Evolutionary conservation across 1,139 yeast genomes (phyloP).

Genomic region (Geotrichum phurueaensis): DNA sequence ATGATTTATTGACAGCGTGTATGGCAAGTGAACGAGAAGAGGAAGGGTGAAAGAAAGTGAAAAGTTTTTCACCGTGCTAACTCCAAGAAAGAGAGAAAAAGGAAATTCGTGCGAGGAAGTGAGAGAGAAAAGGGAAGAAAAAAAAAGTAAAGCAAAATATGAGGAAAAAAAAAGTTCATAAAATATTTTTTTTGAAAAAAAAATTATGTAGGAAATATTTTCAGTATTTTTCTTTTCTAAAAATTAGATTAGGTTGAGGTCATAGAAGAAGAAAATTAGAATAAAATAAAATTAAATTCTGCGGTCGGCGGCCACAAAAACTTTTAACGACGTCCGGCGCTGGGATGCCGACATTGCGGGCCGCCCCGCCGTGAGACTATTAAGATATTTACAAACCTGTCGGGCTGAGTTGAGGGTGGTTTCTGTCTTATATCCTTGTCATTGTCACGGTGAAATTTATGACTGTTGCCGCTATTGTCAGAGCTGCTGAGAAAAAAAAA

Average conservation of each 20-base stretch:
- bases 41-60: neutral
- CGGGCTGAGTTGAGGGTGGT: neutral
- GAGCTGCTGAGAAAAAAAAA: neutral
- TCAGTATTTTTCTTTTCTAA: neutral
- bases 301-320: neutral
- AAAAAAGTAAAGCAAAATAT: neutral
- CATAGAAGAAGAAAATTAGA: neutral
- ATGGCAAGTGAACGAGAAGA: neutral
- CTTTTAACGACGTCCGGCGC: neutral
- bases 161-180: constrained; percentile 6
- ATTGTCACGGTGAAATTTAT: neutral
- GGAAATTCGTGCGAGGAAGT: neutral
- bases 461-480: neutral
- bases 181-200: neutral
- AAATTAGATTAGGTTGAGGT: neutral
- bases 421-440: neutral
- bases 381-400: neutral
- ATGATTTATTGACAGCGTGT: neutral
- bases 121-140: constrained; percentile 5
- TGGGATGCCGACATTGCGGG: neutral
- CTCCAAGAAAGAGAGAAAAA: neutral
- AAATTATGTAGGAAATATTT: neutral
- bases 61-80: neutral
- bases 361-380: neutral
- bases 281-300: neutral